A percentile compares a stretch with the other conserved stretches of the same genome.
phyloP scores from a whole-genome alignment of 1,284 basidiomycete species.

The Malassezia sp. region DNA sequence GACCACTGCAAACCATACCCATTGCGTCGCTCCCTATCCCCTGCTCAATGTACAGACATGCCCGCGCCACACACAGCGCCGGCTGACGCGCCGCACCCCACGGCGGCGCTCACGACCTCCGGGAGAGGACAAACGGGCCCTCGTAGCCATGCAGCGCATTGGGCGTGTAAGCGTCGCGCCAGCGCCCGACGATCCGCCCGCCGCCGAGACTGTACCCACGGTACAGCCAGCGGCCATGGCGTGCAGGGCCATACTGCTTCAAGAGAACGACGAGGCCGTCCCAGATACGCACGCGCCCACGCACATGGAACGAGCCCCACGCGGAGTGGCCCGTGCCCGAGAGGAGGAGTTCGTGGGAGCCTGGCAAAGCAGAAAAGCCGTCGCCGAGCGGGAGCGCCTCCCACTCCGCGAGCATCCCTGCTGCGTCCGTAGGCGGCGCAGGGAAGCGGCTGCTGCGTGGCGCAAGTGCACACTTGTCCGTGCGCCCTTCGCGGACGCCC shows the following conservation, averaged over 20 bases:
- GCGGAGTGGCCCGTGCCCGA: slow-evolving; percentile 7
- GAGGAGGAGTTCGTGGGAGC: background rate
- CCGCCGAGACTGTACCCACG: background rate
- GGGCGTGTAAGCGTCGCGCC: slow-evolving; percentile 7
- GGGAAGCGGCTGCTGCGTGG: too few species aligned
- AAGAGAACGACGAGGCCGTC: slow-evolving; percentile 3
- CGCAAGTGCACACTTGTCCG: too few species aligned
- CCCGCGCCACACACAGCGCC: too few species aligned
- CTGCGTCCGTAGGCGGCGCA: background rate
- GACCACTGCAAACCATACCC: too few species aligned
- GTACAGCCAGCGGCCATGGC: slow-evolving; percentile 2
- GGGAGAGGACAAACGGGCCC: slow-evolving; percentile 1
- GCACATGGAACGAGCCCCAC: slow-evolving; percentile 2
- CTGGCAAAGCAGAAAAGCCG: too few species aligned
- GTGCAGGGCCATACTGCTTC: slow-evolving; percentile 1
- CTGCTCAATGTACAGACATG: too few species aligned
- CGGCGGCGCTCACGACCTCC: background rate
- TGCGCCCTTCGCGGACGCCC: background rate
- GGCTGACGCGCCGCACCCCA: background rate
- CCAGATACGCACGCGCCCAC: slow-evolving; percentile 4
- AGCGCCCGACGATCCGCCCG: background rate
- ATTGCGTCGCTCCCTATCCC: too few species aligned
- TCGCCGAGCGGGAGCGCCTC: background rate
- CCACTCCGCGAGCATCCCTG: background rate
- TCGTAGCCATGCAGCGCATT: background rate